Evolutionary conservation across 208 protist genomes (phyloP), one percentile per base, ranked within the genome.

Genomic region (Acanthamoeba triangularis): DNA sequence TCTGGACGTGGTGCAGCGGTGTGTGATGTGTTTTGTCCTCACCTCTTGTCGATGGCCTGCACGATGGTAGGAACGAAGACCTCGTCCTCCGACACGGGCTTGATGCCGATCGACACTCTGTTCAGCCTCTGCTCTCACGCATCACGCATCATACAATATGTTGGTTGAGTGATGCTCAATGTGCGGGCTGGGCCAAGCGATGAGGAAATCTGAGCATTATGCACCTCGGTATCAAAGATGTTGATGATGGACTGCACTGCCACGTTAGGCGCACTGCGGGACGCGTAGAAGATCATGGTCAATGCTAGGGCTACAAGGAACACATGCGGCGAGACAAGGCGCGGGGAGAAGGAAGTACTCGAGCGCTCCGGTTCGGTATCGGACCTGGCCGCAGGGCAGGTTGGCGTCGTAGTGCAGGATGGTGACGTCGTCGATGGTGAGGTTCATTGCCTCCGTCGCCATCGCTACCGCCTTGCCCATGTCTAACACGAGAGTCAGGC

Each of bases 401-500:
- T 67, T 90, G 33, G 35, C 20, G 30, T 90, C 82, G 56, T 90
- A 90, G 54, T 90, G 82, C 7, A 90, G 52, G 25, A 90, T 59
- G 54, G 82, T 90, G 82, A 90, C 56, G 49, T 90, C 82, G 52
- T 90, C 82, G 20, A 67, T 67, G 54, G 52, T 90, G 82, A 90
- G 82, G 47, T 67, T 44, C 82, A 90, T 69, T 33, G 82, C 82
- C 25, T 90, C 82, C 5, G 82, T 67, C 49, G 82, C 82, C 52
- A 67, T 67, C 20, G 30, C 56, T n/a, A 90, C 49, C 20, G 82
- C 56, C 30, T 69, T 67, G 14, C 82, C 82, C 82, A 90, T 90
- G 54, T 90, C 52, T 82, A 7, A n/a, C 3, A 6, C 41, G 11
- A 47, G 41, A 2, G 41, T 47, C 41, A 47, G 41, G 3, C 41